Evolutionary conservation across 768 basidiomycete species (phyloP), one percentile per base, ranked within the genome.

Genomic region (Tulasnella sp.): DNA sequence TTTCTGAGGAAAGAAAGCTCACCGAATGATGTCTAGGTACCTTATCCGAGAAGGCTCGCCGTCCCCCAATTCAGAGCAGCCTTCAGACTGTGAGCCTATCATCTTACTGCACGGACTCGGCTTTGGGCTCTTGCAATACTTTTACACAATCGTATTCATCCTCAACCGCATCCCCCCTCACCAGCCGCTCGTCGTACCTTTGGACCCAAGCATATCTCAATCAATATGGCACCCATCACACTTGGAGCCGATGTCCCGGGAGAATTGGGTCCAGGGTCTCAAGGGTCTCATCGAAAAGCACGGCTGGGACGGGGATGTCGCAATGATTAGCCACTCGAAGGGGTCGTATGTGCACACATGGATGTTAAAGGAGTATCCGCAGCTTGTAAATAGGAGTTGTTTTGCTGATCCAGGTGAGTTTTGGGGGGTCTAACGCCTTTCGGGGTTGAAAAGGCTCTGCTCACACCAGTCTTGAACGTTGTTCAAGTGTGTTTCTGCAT

Each of bases 101-200:
- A 87, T 98, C 26, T 94, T 96, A 82, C 83, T 95, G 46, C 95
- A 98, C 82, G 96, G 96, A 3, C 89, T 98, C 1, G 96, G 96
- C 10, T 87, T 96, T 73, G 95, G 95, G 2, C 84, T 94, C 10
- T 81, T 91, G 26, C 92, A 93, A 81, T 93, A 96, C 82, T 85
- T 85, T 20, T 84, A 93, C 79, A 85, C 96, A 75, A 84, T 85
- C 16, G 85, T 91, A 80, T 86, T 95, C 32, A 83, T 92, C 61
- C 84, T 85, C 51, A 75, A 84, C 44, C 77, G 80, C 37, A 82
- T 85, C 4, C 86, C 92, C 73, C 84, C 89, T 5, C 88, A 92
- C 80, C 90, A 91, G 26, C 95, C 95, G 5, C 83, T 98, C 75
- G 84, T 98, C 48, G 85, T 98, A 48, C 89, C 88, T 18, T 84